Base-by-base conservation (phyloP, 208 protist species). In the Perkinsela sp. region DNA sequence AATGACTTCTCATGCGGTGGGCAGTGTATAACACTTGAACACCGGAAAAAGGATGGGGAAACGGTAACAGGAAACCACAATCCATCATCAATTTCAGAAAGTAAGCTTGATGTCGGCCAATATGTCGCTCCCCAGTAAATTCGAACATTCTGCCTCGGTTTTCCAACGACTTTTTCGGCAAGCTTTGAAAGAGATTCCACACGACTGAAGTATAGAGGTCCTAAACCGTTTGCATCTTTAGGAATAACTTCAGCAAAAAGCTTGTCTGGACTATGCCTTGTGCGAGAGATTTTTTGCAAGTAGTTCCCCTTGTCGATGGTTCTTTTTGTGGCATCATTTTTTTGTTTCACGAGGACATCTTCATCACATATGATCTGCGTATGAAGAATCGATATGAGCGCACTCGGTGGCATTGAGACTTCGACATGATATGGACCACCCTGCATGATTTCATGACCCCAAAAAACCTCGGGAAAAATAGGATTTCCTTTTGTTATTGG, bases 401-500 rank as follows among this genome's bases (percentile, higher is more conserved):
- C 81, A 16, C 81, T 88, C 6, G 85, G 85, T 66, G 85, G 85
- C 85, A 90, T 90, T 15, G 85, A 87, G 70, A 88, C 83, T 48
- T 78, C 81, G 71, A 90, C 83, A 68, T 90, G 85, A 66, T 74
- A 82, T 68, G 81, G 83, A 28, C 85, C 85, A 30, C 85, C 85
- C 68, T 90, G 78, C 74, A 86, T 80, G 67, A 90, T 81, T 57
- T 86, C 82, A 72, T 90, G 82, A 2, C 82, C 82, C 85, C 85
- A 90, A 73, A 90, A 88, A n/a, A 87, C 81, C 73, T 90, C 82
- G 2, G 85, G 82, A 76, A 90, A 90, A 78, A 90, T 88, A 0
- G 82, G 71, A 70, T 88, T 90, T 29, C 85, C 85, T 2, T 77
- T 71, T 16, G 85, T 88, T 29, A 90, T 68, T 22, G 82, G 82